phyloP scores from a whole-genome alignment of 2,329 filamentous ascomycete genomes.

The Blastomyces silverae region DNA sequence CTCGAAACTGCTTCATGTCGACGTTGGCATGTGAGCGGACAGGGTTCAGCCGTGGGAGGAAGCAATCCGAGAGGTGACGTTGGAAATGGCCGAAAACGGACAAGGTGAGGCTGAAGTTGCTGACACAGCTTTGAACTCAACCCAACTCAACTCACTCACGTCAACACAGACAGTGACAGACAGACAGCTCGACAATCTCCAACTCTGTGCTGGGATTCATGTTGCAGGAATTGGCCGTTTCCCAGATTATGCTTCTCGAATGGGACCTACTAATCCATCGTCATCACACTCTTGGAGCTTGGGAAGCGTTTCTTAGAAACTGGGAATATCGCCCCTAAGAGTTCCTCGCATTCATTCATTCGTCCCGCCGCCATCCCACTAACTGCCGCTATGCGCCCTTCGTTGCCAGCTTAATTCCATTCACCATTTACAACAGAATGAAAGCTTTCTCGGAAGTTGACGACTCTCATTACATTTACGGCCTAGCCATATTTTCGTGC shows the following conservation, averaged over 20 bases:
- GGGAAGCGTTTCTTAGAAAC: background rate
- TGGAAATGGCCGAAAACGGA: background rate
- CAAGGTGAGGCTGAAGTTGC: background rate
- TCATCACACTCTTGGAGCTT: background rate
- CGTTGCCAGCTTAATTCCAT: background rate
- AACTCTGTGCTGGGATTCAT: background rate
- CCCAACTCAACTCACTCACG: too few species aligned
- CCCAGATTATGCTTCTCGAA: background rate
- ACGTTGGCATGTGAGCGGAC: background rate
- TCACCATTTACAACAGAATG: background rate
- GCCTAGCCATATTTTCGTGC: background rate
- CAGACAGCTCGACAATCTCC: background rate
- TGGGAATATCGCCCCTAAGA: background rate
- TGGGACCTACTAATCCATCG: background rate
- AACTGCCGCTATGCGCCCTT: background rate
- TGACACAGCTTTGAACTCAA: background rate
- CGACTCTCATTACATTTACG: background rate
- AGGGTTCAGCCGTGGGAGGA: background rate
- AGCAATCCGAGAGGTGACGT: background rate
- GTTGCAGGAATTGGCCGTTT: background rate
- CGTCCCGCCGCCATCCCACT: background rate
- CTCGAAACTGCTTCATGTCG: background rate
- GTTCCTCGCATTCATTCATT: too few species aligned
- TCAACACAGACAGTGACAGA: background rate
- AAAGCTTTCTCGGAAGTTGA: background rate